phyloP scores from a whole-genome alignment of 2,329 filamentous ascomycete species.

The Fusarium buharicum region DNA sequence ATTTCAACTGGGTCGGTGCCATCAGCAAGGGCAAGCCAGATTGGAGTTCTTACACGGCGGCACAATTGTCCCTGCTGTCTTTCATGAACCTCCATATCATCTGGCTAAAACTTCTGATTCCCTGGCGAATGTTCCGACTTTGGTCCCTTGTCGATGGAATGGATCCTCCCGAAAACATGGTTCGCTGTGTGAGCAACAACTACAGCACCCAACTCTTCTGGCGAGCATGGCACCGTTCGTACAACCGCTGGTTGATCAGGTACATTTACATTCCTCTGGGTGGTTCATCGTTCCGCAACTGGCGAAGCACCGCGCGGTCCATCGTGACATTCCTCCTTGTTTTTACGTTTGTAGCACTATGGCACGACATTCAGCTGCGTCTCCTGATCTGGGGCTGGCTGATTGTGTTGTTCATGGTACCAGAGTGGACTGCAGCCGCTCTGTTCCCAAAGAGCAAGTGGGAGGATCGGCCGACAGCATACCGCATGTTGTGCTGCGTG shows the following conservation, averaged over 20 bases:
- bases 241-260: slow-evolving; percentile 92
- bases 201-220: slow-evolving; percentile 92
- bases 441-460: slow-evolving; percentile 80
- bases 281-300: slow-evolving; percentile 66
- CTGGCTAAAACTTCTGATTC: slow-evolving; percentile 96
- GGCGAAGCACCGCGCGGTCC: slow-evolving; percentile 63
- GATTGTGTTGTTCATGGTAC: slow-evolving; percentile 91
- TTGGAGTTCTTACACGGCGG: slow-evolving; percentile 86
- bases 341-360: slow-evolving; percentile 96
- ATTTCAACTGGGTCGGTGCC: slow-evolving; percentile 93
- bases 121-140: slow-evolving; percentile 98
- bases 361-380: slow-evolving; percentile 95
- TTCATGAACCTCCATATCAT: slow-evolving; percentile 98
- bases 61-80: slow-evolving; percentile 88
- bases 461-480: slow-evolving; percentile 74
- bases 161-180: slow-evolving; percentile 97
- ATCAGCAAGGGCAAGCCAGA: slow-evolving; percentile 83
- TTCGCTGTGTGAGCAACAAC: slow-evolving; percentile 95
- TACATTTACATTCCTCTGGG: slow-evolving; percentile 96
- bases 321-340: slow-evolving; percentile 82
- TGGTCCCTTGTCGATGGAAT: slow-evolving; percentile 92
- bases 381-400: slow-evolving; percentile 98
- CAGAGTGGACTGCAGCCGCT: slow-evolving; percentile 78
- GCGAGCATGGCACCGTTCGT: slow-evolving; percentile 95
- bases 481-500: slow-evolving; percentile 81